Percentiles rank a stretch among this genome's conserved stretches.
These are phyloP conservation scores for Saksenaea vasiformis DNA, from an alignment of 371 early-diverging fungal species.

Conservation along the genomic window DNA sequence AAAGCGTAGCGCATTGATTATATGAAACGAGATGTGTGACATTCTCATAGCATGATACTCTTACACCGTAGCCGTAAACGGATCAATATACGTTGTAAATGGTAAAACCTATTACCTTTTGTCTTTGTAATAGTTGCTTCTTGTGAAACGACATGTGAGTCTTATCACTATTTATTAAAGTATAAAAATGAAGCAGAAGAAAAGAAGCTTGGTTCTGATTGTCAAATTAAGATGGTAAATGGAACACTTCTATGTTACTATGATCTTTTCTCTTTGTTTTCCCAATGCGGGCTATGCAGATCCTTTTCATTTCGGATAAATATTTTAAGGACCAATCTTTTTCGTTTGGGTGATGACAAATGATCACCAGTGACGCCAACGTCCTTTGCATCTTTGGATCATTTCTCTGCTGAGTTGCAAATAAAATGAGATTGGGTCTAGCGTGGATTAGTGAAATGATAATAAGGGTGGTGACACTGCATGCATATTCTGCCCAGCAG, in stretches of 20 bases:
- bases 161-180: too few species aligned
- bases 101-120: background rate
- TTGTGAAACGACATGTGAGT: background rate
- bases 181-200: too few species aligned
- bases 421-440: background rate
- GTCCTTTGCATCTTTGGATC: background rate
- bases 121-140: background rate
- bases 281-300: background rate
- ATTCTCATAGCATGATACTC: background rate
- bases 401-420: background rate
- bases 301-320: slow-evolving; percentile 2
- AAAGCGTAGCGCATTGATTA: too few species aligned
- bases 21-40: background rate
- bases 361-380: background rate
- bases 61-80: background rate
- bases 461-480: slow-evolving; percentile 4
- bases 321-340: background rate
- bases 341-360: background rate
- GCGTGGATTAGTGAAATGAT: background rate
- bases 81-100: background rate
- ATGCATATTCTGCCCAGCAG: background rate
- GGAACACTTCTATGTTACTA: background rate
- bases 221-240: background rate
- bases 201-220: background rate
- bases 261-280: background rate